These are phyloP conservation scores for Aureobasidium musti DNA, from an alignment of 2,329 filamentous ascomycete genomes.

Conservation along the genomic window DNA sequence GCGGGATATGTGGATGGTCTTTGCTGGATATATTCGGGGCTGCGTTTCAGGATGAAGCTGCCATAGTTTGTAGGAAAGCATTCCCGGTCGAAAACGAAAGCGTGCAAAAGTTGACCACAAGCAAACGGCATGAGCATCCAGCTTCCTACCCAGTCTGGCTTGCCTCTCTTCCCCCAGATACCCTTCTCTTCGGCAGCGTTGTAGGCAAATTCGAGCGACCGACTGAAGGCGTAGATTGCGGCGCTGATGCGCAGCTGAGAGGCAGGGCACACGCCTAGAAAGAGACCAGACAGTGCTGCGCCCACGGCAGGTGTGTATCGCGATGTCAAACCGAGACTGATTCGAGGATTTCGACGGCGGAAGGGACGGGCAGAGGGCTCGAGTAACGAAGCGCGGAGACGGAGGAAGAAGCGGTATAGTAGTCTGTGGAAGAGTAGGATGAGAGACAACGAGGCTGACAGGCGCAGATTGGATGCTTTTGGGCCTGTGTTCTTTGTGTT, in stretches of 20 bases:
- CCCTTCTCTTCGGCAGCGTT: conserved; percentile 70
- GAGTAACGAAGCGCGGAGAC: conserved; percentile 75
- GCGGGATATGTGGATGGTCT: conserved; percentile 69
- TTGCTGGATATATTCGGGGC: conserved; percentile 74
- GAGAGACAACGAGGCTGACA: conserved; percentile 79
- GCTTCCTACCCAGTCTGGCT: conserved; percentile 65
- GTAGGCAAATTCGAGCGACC: conserved; percentile 82
- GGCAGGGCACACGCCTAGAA: conserved; percentile 73
- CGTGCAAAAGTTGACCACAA: conserved; percentile 53
- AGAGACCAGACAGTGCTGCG: conserved; percentile 80
- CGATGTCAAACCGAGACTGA: conserved; percentile 75
- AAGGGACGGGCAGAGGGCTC: conserved; percentile 77
- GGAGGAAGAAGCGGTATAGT: conserved; percentile 84
- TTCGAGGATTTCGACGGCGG: conserved; percentile 75
- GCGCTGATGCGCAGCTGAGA: conserved; percentile 74
- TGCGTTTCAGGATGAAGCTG: conserved; percentile 68
- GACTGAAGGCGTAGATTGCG: conserved; percentile 77
- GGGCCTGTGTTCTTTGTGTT: conserved; percentile 22
- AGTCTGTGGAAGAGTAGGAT: conserved; percentile 87
- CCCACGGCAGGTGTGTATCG: conserved; percentile 85
- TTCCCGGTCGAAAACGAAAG: conserved; percentile 55
- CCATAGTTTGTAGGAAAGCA: conserved; percentile 60
- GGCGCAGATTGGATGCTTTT: conserved; percentile 62
- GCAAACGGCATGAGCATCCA: conserved; percentile 55
- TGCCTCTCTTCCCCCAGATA: conserved; percentile 50